These are phyloP conservation scores for Dactylonectria estremocensis DNA, from an alignment of 2,329 filamentous ascomycete species.

Conservation along the genomic window DNA sequence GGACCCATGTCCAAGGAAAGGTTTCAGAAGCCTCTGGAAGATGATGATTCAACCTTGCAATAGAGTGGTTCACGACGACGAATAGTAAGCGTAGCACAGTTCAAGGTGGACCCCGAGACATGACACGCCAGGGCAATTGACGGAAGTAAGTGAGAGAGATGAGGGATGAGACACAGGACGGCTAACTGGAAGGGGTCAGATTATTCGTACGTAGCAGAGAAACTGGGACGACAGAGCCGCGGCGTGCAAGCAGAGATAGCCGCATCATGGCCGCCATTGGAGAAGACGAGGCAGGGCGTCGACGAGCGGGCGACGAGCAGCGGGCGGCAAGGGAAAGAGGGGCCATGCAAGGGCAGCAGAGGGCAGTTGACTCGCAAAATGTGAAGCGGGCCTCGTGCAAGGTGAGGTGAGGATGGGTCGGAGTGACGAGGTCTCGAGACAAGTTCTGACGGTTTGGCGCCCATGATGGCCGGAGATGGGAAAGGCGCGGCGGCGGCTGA, in stretches of 20 bases:
- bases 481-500: conserved; percentile 25
- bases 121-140: conserved; percentile 13
- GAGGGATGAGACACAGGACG: conserved; percentile 2
- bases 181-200: conserved; percentile 43
- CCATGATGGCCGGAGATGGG: background rate
- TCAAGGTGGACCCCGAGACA: conserved; percentile 25
- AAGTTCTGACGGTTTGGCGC: conserved; percentile 24
- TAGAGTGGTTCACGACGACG: conserved; percentile 37
- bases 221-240: conserved; percentile 35
- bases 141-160: conserved; percentile 7
- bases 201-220: conserved; percentile 34
- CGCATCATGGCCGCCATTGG: conserved; percentile 24
- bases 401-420: conserved; percentile 26
- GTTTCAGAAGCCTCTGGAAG: conserved; percentile 28
- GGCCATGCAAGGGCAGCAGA: background rate
- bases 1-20: conserved; percentile 1
- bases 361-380: conserved; percentile 9
- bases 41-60: conserved; percentile 44
- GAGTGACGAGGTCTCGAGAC: conserved; percentile 10
- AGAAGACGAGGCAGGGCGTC: conserved; percentile 18
- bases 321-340: conserved; percentile 20
- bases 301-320: conserved; percentile 22
- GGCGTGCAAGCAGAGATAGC: conserved; percentile 26
- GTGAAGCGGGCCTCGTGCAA: conserved; percentile 18
- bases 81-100: conserved; percentile 36